Evolutionary conservation across 768 basidiomycete genomes (phyloP), one percentile per base, ranked within the genome.

Genomic region (Termitomyces sp.): DNA sequence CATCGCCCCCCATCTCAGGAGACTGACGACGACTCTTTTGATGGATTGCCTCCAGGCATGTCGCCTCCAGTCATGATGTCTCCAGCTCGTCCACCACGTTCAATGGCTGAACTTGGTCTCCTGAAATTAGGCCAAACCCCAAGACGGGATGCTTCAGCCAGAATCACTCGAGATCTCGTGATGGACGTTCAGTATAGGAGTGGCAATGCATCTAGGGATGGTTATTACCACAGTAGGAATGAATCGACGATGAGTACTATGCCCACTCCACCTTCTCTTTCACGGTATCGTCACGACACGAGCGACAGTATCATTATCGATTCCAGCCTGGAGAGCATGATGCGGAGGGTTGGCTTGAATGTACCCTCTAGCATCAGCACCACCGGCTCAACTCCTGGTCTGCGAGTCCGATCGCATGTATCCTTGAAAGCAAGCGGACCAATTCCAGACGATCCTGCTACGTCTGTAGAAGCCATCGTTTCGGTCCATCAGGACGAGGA

Each of bases 161-260:
- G 86, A 14, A 89, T 93, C 51, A 79, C 81, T 50, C 76, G 76
- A 30, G 85, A 87, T 66, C 72, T 91, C 2, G 70, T 92, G 19
- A 80, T 78, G 23, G 78, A 81, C 56, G 73, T 78, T 21, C 79
- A 81, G 61, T 72, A 66, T 48, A 76, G 70, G 46, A 73, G 70
- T 60, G 69, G 65, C 1, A 65, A 61, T 12, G 64, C 66, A 39
- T 55, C 61, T 19, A 60, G 69, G n/a, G 64, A 67, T 54, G 67
- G 66, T 16, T 65, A 68, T 51, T 46, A 64, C n/a, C 44, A 65
- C 54, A 67, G 70, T 34, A 62, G 65, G n/a, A 70, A 67, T 30
- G 86, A 84, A 60, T 84, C 85, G 23, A 89, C 81, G 55, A 77
- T 84, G 77, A 87, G 84, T 69, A 83, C 83, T 14, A 78, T 88